Conservation (phyloP, 2,329 filamentous ascomycete genomes). For the Aspergillus sp. region DNA sequence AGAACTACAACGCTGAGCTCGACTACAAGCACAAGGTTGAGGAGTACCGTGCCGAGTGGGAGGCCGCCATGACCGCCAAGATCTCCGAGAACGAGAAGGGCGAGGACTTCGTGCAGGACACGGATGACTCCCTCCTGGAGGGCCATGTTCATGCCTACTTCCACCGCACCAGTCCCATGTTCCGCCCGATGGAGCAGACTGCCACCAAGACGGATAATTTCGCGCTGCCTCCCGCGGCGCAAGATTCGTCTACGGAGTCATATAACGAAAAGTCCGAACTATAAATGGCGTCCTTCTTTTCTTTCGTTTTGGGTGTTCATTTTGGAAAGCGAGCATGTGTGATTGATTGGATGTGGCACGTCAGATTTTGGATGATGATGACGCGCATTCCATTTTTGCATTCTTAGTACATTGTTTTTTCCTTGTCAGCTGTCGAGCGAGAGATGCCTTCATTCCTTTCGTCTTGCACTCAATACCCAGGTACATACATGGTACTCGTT, state of each 20-base stretch:
- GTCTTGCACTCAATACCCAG: constrained; percentile 11
- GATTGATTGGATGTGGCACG: constrained; percentile 10
- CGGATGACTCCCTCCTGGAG: constrained; percentile 51
- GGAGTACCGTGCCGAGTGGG: constrained; percentile 70
- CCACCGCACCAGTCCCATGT: constrained; percentile 53
- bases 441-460: constrained; percentile 1
- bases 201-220: constrained; percentile 35
- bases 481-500: constrained; percentile 8
- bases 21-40: constrained; percentile 84
- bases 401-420: constrained; percentile 5
- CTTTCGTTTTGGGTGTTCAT: constrained; percentile 4
- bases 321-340: constrained; percentile 6
- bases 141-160: constrained; percentile 57
- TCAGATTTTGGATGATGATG: constrained; percentile 7
- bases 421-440: neutral
- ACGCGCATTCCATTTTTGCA: neutral
- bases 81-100: constrained; percentile 50
- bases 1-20: constrained; percentile 77
- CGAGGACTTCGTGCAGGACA: constrained; percentile 37
- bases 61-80: constrained; percentile 52
- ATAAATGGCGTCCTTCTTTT: constrained; percentile 7
- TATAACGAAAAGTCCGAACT: constrained; percentile 28
- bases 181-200: constrained; percentile 41
- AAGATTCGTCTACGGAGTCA: constrained; percentile 25
- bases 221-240: constrained; percentile 37